Evolutionary conservation across 192 early-diverging fungal genomes (phyloP).

Genomic region (Umbelopsis sp.): DNA sequence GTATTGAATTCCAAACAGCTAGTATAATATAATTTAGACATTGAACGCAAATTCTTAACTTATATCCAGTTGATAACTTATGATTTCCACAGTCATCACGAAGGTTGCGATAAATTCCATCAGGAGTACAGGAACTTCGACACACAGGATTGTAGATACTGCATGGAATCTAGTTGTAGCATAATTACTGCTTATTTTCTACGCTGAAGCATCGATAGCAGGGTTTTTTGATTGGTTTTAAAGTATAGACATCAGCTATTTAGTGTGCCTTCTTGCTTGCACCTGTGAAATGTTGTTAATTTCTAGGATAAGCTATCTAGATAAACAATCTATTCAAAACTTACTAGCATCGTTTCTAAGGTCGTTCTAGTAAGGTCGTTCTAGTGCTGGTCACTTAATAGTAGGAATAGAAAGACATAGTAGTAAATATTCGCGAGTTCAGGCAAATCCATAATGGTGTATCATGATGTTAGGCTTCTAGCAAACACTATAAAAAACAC

Average conservation of each 20-base stretch:
- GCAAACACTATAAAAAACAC: background rate
- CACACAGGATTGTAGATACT: too few species aligned
- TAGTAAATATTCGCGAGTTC: background rate
- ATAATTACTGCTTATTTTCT: constrained; percentile 16
- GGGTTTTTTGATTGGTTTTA: background rate
- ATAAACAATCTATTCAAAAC: constrained; percentile 6
- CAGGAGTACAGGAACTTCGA: too few species aligned
- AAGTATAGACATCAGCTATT: constrained; percentile 2
- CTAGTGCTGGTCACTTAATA: constrained; percentile 48
- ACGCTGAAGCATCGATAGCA: constrained; percentile 11
- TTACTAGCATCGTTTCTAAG: constrained; percentile 58
- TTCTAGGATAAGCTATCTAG: background rate
- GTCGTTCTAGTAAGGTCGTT: too few species aligned
- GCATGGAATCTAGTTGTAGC: background rate
- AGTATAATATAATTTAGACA: too few species aligned
- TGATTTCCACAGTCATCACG: too few species aligned
- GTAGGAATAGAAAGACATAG: constrained; percentile 1
- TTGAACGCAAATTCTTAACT: too few species aligned
- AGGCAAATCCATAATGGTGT: background rate
- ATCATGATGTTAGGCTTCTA: background rate
- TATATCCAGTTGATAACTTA: too few species aligned
- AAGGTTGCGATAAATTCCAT: too few species aligned
- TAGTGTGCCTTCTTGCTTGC: constrained; percentile 42
- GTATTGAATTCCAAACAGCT: too few species aligned
- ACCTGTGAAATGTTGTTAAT: constrained; percentile 11